Percentiles rank a stretch among this genome's conserved stretches.
These are phyloP conservation scores for Penicillium oxalicum DNA, from an alignment of 2,329 filamentous ascomycete species.

Conservation along the genomic window DNA sequence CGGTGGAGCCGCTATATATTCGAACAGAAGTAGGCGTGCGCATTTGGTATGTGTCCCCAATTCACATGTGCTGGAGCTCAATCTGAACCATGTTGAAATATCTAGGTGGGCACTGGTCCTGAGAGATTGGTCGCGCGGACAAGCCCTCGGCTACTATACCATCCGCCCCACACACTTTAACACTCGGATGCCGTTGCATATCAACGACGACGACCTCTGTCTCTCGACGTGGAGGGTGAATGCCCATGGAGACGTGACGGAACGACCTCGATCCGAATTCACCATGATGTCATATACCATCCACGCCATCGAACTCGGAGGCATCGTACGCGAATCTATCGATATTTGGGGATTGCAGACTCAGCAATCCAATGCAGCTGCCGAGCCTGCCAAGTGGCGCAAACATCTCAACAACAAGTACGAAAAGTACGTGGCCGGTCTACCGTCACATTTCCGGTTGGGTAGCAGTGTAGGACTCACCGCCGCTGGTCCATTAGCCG, in stretches of 20 bases:
- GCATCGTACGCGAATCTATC: slow-evolving; percentile 5
- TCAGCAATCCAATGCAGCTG: neutral
- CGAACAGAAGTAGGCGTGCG: too few species aligned
- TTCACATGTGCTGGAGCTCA: too few species aligned
- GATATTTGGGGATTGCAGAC: neutral
- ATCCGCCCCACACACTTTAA: slow-evolving; percentile 13
- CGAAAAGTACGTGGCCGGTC: slow-evolving; percentile 4
- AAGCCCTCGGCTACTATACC: slow-evolving; percentile 15
- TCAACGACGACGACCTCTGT: slow-evolving; percentile 12
- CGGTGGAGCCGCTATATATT: too few species aligned
- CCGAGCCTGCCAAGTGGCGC: neutral
- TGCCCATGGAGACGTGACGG: neutral
- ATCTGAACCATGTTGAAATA: neutral
- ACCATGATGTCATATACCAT: slow-evolving; percentile 11
- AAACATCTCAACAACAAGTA: slow-evolving; percentile 6
- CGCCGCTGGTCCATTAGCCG: slow-evolving; percentile 9
- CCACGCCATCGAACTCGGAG: slow-evolving; percentile 1
- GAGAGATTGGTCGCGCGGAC: slow-evolving; percentile 16
- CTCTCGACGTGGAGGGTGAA: too few species aligned
- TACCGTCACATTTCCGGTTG: slow-evolving; percentile 11
- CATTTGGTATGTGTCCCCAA: too few species aligned
- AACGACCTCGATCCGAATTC: slow-evolving; percentile 9
- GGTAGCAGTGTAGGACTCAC: slow-evolving; percentile 11
- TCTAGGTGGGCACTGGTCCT: slow-evolving; percentile 14
- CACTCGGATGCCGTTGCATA: slow-evolving; percentile 13